Conservation (phyloP, 1,284 basidiomycete genomes). For the Cutaneotrichosporon mucoides region DNA sequence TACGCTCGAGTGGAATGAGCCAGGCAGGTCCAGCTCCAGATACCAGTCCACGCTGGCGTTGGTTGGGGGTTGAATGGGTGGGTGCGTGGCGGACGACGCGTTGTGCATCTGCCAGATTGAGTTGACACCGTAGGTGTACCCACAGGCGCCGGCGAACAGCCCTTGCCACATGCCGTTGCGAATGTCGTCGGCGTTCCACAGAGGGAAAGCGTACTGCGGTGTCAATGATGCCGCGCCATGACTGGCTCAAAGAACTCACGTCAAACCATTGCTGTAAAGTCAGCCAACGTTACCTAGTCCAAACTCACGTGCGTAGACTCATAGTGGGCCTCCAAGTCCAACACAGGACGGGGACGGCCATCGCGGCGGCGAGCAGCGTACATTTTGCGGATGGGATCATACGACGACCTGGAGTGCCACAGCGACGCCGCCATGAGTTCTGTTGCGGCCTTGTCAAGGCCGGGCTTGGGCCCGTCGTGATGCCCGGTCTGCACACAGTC, state of each 20-base stretch:
- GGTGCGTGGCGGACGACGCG: constrained; percentile 13
- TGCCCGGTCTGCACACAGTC: constrained; percentile 21
- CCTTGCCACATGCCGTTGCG: constrained; percentile 21
- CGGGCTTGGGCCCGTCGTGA: neutral
- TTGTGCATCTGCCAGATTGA: constrained; percentile 25
- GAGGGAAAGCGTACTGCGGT: no score
- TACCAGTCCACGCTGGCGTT: constrained; percentile 21
- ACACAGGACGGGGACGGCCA: constrained; percentile 13
- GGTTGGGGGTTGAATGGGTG: constrained; percentile 14
- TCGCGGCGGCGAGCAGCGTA: constrained; percentile 4
- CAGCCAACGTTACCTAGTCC: no score
- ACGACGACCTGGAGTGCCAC: constrained; percentile 11
- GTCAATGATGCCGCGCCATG: no score
- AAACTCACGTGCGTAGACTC: constrained; percentile 15
- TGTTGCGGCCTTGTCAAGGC: no score
- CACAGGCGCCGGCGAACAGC: constrained; percentile 20
- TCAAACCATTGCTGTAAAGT: no score
- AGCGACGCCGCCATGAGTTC: no score
- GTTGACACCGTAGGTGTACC: constrained; percentile 23
- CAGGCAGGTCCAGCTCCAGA: constrained; percentile 5
- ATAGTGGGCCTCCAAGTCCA: constrained; percentile 28
- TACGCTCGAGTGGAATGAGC: constrained; percentile 14
- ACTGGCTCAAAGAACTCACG: no score
- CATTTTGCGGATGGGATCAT: constrained; percentile 16
- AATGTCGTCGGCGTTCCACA: constrained; percentile 20